Evolutionary conservation across 768 basidiomycete species (phyloP).

Genomic region (Agaricus sinodeliciosus): DNA sequence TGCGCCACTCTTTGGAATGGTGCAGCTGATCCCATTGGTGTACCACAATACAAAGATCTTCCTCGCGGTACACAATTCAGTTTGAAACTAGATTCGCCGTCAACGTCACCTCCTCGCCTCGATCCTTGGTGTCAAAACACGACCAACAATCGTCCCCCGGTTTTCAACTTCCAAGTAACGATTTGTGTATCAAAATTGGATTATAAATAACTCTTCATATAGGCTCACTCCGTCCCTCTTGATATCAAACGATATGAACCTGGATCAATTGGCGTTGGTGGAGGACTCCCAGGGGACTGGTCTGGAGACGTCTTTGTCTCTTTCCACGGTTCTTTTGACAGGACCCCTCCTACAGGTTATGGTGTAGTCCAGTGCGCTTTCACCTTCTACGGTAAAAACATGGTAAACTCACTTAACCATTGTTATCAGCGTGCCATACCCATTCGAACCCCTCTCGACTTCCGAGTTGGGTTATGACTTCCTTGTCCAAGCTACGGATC

Average conservation of each 20-base stretch:
- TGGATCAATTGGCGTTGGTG: neutral
- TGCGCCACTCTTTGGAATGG: constrained; percentile 39
- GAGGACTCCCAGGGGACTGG: constrained; percentile 21
- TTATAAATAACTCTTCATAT: neutral
- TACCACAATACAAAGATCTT: constrained; percentile 27
- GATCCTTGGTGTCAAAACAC: constrained; percentile 28
- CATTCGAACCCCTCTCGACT: constrained; percentile 10
- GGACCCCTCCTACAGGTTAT: constrained; percentile 38
- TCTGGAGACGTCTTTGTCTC: constrained; percentile 34
- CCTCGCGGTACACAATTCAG: constrained; percentile 31
- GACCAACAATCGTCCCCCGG: constrained; percentile 31
- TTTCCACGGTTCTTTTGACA: constrained; percentile 37
- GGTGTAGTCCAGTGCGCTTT: constrained; percentile 32
- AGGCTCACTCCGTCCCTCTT: constrained; percentile 42
- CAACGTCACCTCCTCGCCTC: constrained; percentile 8
- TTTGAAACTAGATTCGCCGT: constrained; percentile 24
- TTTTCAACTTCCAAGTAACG: constrained; percentile 32
- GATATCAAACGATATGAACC: constrained; percentile 36
- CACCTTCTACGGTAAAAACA: too few relatives aligned
- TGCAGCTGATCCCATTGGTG: constrained; percentile 31
- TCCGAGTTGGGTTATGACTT: constrained; percentile 20
- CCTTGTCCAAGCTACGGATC: constrained; percentile 32
- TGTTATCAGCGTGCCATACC: constrained; percentile 21
- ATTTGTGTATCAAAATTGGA: neutral
- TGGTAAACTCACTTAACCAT: neutral